Evolutionary conservation across 495 filamentous ascomycete genomes (phyloP), one percentile per base, ranked within the genome.

Genomic region (Lophiotrema nucula): DNA sequence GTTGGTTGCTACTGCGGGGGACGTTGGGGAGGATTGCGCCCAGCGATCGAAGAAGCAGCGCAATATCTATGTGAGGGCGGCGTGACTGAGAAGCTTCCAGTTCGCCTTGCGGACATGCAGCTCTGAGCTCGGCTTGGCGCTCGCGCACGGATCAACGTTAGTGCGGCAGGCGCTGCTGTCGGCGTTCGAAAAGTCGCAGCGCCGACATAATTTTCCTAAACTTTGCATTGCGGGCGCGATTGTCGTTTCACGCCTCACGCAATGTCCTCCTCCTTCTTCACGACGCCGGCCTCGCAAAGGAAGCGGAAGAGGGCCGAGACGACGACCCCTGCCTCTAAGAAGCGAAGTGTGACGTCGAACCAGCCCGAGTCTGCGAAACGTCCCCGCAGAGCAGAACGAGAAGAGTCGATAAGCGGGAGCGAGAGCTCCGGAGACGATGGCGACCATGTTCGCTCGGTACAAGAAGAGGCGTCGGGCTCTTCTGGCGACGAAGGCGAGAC

Each of bases 371-470:
- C 63, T 27, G 24, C 58, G 5, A 57, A 42, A 27, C 23, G 51
- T 21, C 35, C 58, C 53, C 63, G 63, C 60, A 58, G 54, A 56
- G 62, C 38, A 54, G 38, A 51, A 37, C 65, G 63, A 51, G 66
- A 71, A 57, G 78, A 82, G 64, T 92, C 89, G 10, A 95, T 96
- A 69, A 95, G 90, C 11, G 89, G 88, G 19, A 93, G 89, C 72
- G 92, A 95, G 19, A 74, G 83, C 13, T 87, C 55, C 8, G 71
- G 70, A 2, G 77, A 76, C 11, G 73, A 70, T 11, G 72, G 75
- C 15, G 73, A 68, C 0, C 67, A 70, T 25, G 77, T 76, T 4
- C 47, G 55, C 24, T 25, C 39, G 21, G 47, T 51, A n/a, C 73
- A 70, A 3, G 76, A 76, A 53, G 76, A 77, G 2, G 59, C 73